Conservation (phyloP, 2,329 filamentous ascomycete genomes). For the Didymella arachidicola region DNA sequence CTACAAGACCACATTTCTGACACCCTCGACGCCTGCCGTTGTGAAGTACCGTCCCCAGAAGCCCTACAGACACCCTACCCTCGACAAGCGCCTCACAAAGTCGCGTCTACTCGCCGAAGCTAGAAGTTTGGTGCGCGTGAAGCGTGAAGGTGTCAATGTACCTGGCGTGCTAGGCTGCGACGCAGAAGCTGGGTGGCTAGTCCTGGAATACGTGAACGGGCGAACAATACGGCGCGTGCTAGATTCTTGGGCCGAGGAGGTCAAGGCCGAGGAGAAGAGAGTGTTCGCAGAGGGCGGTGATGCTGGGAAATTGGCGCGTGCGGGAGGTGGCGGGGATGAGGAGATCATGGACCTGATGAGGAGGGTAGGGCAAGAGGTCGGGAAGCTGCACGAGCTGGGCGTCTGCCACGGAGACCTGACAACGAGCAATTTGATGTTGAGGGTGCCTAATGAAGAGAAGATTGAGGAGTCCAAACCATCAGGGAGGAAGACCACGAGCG, state of each 20-base stretch:
- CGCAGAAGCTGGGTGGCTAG: constrained; percentile 69
- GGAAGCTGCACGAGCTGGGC: constrained; percentile 79
- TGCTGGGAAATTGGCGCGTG: constrained; percentile 3
- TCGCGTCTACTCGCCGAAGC: constrained; percentile 90
- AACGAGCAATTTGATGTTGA: constrained; percentile 94
- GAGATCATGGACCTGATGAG: constrained; percentile 65
- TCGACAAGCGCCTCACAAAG: constrained; percentile 86
- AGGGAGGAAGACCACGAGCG: constrained; percentile 33
- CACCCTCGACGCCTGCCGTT: constrained; percentile 72
- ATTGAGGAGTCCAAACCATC: background rate
- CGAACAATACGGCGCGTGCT: constrained; percentile 73
- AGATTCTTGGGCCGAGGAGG: constrained; percentile 68
- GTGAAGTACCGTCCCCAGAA: constrained; percentile 93
- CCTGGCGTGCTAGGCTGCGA: constrained; percentile 78
- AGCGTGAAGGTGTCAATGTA: constrained; percentile 79
- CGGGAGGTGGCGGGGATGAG: constrained; percentile 35
- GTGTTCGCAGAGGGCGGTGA: constrained; percentile 11
- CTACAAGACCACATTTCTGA: constrained; percentile 84
- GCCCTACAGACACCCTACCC: constrained; percentile 86
- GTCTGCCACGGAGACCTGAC: constrained; percentile 95
- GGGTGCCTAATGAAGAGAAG: constrained; percentile 6
- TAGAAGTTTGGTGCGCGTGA: constrained; percentile 79
- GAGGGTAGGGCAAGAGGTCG: constrained; percentile 74
- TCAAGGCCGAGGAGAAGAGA: constrained; percentile 19
- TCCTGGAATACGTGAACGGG: constrained; percentile 61